Conservation (phyloP, 2,329 filamentous ascomycete species). For the Albifimbria verrucaria region DNA sequence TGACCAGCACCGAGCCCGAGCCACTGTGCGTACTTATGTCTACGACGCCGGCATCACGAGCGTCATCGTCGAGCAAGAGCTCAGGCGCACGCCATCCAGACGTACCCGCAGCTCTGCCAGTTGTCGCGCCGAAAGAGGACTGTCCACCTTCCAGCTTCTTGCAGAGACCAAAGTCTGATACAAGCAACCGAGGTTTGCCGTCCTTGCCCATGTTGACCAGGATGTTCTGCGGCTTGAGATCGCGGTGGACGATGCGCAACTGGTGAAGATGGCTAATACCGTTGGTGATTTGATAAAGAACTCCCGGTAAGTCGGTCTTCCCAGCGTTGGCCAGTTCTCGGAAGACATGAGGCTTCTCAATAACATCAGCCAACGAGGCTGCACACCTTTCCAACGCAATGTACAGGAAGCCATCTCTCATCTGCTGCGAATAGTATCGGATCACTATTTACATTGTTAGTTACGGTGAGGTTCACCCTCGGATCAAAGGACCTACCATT, state of each 20-base stretch:
- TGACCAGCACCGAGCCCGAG: constrained; percentile 55
- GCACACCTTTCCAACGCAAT: constrained; percentile 94
- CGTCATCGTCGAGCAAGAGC: constrained; percentile 77
- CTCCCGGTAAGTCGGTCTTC: constrained; percentile 71
- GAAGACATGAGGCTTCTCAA: constrained; percentile 70
- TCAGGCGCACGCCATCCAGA: constrained; percentile 97
- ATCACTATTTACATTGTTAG: too few species aligned
- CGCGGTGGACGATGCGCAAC: constrained; percentile 91
- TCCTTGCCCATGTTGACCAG: constrained; percentile 73
- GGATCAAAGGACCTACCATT: constrained; percentile 69
- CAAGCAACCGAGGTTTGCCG: constrained; percentile 76
- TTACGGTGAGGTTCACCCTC: too few species aligned
- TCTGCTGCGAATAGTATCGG: constrained; percentile 90
- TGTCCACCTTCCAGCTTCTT: constrained; percentile 95
- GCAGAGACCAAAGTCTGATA: constrained; percentile 96
- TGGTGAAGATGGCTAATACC: constrained; percentile 87
- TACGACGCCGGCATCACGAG: constrained; percentile 44
- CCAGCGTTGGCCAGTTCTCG: constrained; percentile 68
- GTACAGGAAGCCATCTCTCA: constrained; percentile 86
- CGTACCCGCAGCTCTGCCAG: constrained; percentile 87
- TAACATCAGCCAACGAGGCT: constrained; percentile 86
- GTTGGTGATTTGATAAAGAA: constrained; percentile 84
- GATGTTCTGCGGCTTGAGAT: constrained; percentile 97
- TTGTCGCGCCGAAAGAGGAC: constrained; percentile 92
- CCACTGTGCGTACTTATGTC: constrained; percentile 58